A percentile compares a stretch with the other conserved stretches of the same genome.
Evolutionary conservation across 2,329 filamentous ascomycete genomes (phyloP).

Genomic region (Neofusicoccum cordaticola): DNA sequence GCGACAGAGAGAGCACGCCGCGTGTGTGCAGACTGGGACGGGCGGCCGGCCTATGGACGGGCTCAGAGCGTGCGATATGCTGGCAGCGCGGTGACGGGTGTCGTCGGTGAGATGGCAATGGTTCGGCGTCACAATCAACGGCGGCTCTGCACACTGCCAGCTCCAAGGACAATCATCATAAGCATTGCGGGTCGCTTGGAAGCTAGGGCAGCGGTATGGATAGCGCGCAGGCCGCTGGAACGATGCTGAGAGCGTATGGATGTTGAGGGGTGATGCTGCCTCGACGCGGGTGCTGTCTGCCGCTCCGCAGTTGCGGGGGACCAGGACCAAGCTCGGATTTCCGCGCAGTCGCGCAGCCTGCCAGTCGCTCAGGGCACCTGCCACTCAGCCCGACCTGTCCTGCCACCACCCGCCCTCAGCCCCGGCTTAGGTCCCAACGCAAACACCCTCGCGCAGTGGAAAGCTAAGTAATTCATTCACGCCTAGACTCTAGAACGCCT

Average conservation of each 20-base stretch:
- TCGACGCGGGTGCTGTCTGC: constrained; percentile 7
- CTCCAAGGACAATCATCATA: constrained; percentile 16
- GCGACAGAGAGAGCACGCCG: not conserved
- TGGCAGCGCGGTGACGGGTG: constrained; percentile 11
- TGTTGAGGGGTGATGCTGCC: constrained; percentile 11
- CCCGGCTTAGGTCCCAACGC: not conserved
- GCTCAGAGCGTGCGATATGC: constrained; percentile 16
- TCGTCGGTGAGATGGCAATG: constrained; percentile 12
- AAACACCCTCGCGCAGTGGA: not conserved
- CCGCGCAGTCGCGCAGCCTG: not conserved
- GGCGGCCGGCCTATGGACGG: constrained; percentile 1
- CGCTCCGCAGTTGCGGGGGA: constrained; percentile 13
- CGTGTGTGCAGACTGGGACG: not conserved
- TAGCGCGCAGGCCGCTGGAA: constrained; percentile 7
- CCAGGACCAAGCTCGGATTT: constrained; percentile 14
- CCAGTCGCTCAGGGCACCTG: not conserved
- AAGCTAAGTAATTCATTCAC: not conserved
- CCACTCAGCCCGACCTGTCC: not conserved
- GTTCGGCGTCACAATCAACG: constrained; percentile 16
- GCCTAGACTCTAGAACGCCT: constrained; percentile 14
- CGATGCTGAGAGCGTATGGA: constrained; percentile 8
- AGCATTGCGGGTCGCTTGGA: constrained; percentile 14
- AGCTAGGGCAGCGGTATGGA: not conserved
- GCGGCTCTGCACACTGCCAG: constrained; percentile 17
- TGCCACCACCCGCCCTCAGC: not conserved